phyloP scores from a whole-genome alignment of 257 asterid genomes.

The Solanum chaucha region DNA sequence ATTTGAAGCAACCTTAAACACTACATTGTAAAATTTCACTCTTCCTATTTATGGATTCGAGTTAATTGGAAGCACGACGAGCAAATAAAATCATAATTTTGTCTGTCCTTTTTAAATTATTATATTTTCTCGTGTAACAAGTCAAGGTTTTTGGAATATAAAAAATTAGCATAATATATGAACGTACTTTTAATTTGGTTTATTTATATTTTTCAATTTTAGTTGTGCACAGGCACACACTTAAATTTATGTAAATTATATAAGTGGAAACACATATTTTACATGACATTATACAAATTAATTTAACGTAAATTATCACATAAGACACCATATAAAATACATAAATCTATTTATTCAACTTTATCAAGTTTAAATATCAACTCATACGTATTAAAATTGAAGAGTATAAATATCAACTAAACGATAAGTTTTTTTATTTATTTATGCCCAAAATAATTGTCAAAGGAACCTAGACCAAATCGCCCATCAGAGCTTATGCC shows the following conservation, averaged over 20 bases:
- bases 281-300: background rate
- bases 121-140: background rate
- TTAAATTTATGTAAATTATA: background rate
- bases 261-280: background rate
- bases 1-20: background rate
- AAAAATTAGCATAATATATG: background rate
- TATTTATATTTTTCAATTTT: background rate
- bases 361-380: too few relatives aligned
- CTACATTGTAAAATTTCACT: background rate
- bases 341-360: accelerated
- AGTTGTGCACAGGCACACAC: accelerated
- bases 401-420: too few relatives aligned
- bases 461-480: background rate
- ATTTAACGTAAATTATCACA: accelerated
- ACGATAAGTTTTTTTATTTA: too few relatives aligned
- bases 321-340: too few relatives aligned
- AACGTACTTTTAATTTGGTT: background rate
- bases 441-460: background rate
- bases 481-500: background rate
- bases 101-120: background rate
- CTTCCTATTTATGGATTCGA: background rate
- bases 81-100: background rate
- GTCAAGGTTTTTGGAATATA: background rate
- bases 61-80: background rate
- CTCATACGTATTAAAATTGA: too few relatives aligned